Evolutionary conservation across 1,284 basidiomycete genomes (phyloP).

Genomic region (Pseudozyma hubeiensis): DNA sequence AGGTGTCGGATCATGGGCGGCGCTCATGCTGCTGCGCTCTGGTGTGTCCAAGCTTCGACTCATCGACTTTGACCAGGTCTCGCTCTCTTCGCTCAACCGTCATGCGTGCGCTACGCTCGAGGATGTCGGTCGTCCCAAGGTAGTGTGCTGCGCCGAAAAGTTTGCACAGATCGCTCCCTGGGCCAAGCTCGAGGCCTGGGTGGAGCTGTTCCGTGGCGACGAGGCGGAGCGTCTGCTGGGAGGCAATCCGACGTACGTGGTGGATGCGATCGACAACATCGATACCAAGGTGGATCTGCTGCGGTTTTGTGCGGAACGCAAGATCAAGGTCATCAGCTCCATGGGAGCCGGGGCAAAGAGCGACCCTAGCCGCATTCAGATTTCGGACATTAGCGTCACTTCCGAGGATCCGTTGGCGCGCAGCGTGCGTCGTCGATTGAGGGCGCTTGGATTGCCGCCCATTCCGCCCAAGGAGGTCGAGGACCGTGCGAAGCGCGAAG

Average conservation of each 20-base stretch:
- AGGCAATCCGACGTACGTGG: conserved; percentile 61
- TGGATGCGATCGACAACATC: conserved; percentile 87
- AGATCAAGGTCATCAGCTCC: conserved; percentile 78
- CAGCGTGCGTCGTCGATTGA: conserved; percentile 83
- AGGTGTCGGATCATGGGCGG: conserved; percentile 94
- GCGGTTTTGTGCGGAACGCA: conserved; percentile 60
- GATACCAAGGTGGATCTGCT: conserved; percentile 78
- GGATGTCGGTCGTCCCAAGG: conserved; percentile 95
- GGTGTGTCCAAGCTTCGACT: conserved; percentile 62
- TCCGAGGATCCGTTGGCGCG: conserved; percentile 95
- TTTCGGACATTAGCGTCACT: conserved; percentile 90
- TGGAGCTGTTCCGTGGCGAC: conserved; percentile 58
- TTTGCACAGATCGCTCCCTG: conserved; percentile 78
- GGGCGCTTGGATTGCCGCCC: conserved; percentile 69
- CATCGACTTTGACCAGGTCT: conserved; percentile 70
- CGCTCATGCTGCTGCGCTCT: conserved; percentile 78
- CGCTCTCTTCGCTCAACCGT: conserved; percentile 72
- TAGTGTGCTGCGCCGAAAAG: conserved; percentile 80
- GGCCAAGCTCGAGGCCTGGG: conserved; percentile 74
- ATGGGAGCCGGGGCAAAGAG: conserved; percentile 98
- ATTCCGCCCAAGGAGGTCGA: conserved; percentile 54
- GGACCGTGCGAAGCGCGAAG: conserved; percentile 30
- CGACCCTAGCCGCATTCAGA: conserved; percentile 94
- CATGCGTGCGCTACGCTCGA: conserved; percentile 90
- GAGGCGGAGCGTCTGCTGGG: conserved; percentile 52